A percentile compares a stretch with the other conserved stretches of the same genome.
Evolutionary conservation across 257 asterid genomes (phyloP).

Genomic region (Petunia axillaris): DNA sequence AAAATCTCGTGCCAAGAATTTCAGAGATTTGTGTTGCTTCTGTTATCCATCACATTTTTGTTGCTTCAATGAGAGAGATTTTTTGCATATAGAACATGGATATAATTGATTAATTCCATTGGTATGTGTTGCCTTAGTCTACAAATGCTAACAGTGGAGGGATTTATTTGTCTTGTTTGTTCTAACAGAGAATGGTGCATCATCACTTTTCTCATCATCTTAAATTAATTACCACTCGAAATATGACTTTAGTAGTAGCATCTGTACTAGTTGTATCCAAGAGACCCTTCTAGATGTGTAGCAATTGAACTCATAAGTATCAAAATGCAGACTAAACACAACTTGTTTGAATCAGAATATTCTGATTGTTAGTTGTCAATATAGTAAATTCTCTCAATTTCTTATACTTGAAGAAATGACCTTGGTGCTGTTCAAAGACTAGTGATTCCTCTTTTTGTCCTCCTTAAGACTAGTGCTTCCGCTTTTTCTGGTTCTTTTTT

Average conservation of each 20-base stretch:
- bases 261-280: not conserved
- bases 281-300: constrained; percentile 5
- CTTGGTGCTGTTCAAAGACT: not conserved
- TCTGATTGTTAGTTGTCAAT: not conserved
- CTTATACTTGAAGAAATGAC: not conserved
- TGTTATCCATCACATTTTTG: not conserved
- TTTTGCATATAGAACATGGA: not conserved
- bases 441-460: not conserved
- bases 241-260: too few relatives aligned
- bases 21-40: not conserved
- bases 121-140: too few relatives aligned
- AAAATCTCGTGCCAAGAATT: not conserved
- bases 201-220: too few relatives aligned
- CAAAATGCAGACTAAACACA: not conserved
- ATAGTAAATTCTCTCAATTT: not conserved
- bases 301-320: not conserved
- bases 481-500: not conserved
- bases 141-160: too few relatives aligned
- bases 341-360: not conserved
- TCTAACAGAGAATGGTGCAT: too few relatives aligned
- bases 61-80: not conserved
- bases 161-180: too few relatives aligned
- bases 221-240: too few relatives aligned
- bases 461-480: not conserved
- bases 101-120: not conserved